A percentile compares a stretch with the other conserved stretches of the same genome.
phyloP scores from a whole-genome alignment of 176 grass and related monocot species.

The Thinopyrum elongatum region DNA sequence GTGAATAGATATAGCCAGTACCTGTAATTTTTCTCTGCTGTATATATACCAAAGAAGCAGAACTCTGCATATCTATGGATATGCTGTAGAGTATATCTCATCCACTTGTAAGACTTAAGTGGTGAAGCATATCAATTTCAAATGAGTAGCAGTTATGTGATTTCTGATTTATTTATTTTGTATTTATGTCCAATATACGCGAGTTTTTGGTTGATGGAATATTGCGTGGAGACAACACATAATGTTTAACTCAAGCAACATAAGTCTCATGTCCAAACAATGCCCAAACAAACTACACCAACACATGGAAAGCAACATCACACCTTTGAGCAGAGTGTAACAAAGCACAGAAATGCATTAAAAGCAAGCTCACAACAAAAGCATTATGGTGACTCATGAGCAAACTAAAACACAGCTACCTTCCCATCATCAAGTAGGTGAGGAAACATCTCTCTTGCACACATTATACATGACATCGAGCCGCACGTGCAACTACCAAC shows the following conservation, averaged over 20 bases:
- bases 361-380: background rate
- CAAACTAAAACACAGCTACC: background rate
- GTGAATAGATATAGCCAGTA: conserved; percentile 15
- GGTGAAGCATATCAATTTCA: conserved; percentile 26
- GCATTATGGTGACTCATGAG: background rate
- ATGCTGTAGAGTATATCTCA: conserved; percentile 15
- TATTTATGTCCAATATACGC: background rate
- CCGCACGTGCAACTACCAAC: background rate
- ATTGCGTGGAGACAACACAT: background rate
- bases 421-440: background rate
- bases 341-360: background rate
- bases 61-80: conserved; percentile 3
- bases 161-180: background rate
- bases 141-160: background rate
- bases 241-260: background rate
- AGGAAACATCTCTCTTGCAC: background rate
- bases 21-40: conserved; percentile 17
- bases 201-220: conserved; percentile 1
- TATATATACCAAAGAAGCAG: conserved; percentile 31
- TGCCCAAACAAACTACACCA: background rate
- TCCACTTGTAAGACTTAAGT: conserved; percentile 44
- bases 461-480: conserved; percentile 9
- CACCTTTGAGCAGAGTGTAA: conserved; percentile 7
- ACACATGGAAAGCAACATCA: background rate
- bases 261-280: background rate